These are phyloP conservation scores for Fusarium gaditjirri DNA, from an alignment of 2,329 filamentous ascomycete genomes.

Conservation along the genomic window DNA sequence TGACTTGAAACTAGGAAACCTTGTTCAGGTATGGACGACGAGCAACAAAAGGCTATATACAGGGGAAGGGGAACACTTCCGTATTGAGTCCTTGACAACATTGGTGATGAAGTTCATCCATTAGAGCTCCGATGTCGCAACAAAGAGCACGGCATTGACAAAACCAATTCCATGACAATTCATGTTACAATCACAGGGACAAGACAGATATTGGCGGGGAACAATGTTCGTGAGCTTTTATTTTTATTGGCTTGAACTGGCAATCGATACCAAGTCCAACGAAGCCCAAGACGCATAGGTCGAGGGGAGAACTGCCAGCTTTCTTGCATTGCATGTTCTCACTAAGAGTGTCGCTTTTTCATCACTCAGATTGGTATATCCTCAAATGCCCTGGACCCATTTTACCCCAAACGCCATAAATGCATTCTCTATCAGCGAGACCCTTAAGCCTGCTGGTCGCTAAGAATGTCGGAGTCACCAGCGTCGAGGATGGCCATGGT, in stretches of 20 bases:
- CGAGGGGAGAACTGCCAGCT: constrained; percentile 39
- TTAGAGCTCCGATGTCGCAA: not conserved
- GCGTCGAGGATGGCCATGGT: constrained; percentile 98
- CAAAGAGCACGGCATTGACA: not conserved
- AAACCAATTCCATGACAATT: not conserved
- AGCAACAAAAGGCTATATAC: not conserved
- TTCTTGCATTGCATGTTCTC: constrained; percentile 34
- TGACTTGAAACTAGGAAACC: not conserved
- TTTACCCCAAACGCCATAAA: constrained; percentile 59
- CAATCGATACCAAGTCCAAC: constrained; percentile 36
- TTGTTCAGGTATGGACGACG: not conserved
- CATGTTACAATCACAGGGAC: not conserved
- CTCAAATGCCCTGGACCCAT: constrained; percentile 50
- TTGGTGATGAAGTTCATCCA: too few relatives aligned
- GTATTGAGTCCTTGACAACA: not conserved
- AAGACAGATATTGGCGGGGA: constrained; percentile 39
- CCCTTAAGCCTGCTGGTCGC: constrained; percentile 73
- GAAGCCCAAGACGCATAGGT: constrained; percentile 42
- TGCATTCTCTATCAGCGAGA: constrained; percentile 38
- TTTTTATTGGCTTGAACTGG: constrained; percentile 49
- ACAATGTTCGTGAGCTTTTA: constrained; percentile 52
- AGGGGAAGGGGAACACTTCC: not conserved
- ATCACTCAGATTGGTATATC: constrained; percentile 53
- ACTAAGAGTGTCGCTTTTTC: constrained; percentile 47
- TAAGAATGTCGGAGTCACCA: constrained; percentile 98